Evolutionary conservation across 768 basidiomycete genomes (phyloP).

Genomic region (Tylopilus subfusipes): DNA sequence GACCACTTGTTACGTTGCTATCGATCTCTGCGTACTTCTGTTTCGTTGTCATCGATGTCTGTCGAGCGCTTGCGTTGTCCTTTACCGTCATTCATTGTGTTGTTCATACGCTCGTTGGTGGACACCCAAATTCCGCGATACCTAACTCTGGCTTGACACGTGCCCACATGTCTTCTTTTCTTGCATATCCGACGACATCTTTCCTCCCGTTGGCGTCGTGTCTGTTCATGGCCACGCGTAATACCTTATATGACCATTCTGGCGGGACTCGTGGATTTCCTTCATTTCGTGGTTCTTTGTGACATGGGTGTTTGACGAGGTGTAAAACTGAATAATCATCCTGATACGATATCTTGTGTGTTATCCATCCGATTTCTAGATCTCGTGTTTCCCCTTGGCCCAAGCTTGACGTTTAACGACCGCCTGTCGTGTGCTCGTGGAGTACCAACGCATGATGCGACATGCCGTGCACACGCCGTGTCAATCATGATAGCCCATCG

Average conservation of each 20-base stretch:
- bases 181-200: constrained; percentile 20
- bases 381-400: background rate
- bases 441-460: too few relatives aligned
- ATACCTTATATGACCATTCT: constrained; percentile 8
- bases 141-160: constrained; percentile 9
- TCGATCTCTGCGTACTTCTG: constrained; percentile 20
- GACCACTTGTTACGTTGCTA: constrained; percentile 23
- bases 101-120: constrained; percentile 11
- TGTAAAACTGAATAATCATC: constrained; percentile 24
- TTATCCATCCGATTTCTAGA: background rate
- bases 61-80: constrained; percentile 14
- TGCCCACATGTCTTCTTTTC: constrained; percentile 15
- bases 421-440: too few relatives aligned
- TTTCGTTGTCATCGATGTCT: constrained; percentile 18
- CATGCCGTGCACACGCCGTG: too few relatives aligned
- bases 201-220: background rate
- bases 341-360: background rate
- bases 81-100: constrained; percentile 12
- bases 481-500: too few relatives aligned
- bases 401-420: too few relatives aligned
- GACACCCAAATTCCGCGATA: constrained; percentile 15
- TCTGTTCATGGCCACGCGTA: constrained; percentile 1
- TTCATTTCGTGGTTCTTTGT: constrained; percentile 10
- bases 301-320: constrained; percentile 18
- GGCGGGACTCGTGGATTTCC: constrained; percentile 11